Evolutionary conservation across 2,329 filamentous ascomycete species (phyloP).

Genomic region (Cladophialophora exuberans): DNA sequence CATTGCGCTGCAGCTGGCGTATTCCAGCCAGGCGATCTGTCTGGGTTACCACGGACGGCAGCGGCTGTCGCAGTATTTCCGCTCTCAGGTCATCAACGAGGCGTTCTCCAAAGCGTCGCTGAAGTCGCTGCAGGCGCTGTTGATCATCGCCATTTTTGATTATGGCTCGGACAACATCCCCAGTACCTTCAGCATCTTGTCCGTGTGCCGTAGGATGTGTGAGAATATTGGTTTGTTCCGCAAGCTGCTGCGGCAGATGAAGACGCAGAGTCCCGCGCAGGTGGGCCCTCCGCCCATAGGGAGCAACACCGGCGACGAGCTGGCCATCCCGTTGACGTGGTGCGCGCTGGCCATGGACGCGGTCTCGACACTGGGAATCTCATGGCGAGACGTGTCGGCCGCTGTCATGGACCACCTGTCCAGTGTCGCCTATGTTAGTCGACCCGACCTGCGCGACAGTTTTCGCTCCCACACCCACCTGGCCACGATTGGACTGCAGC

Average conservation of each 20-base stretch:
- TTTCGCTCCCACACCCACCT: conserved; percentile 30
- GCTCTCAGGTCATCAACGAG: conserved; percentile 31
- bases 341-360: conserved; percentile 28
- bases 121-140: conserved; percentile 31
- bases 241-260: conserved; percentile 31
- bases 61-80: conserved; percentile 28
- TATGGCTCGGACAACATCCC: conserved; percentile 33
- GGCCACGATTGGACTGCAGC: conserved; percentile 31
- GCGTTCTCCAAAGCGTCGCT: conserved; percentile 31
- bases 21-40: conserved; percentile 33
- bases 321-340: conserved; percentile 31
- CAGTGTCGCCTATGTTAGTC: conserved; percentile 30
- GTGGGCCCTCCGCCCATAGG: conserved; percentile 29
- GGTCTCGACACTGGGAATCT: conserved; percentile 30
- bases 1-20: conserved; percentile 28
- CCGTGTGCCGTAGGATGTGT: conserved; percentile 32
- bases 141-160: conserved; percentile 32
- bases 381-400: conserved; percentile 32
- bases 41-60: conserved; percentile 32
- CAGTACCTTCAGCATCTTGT: conserved; percentile 31
- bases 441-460: conserved; percentile 32
- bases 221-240: conserved; percentile 33
- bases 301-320: conserved; percentile 29
- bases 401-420: conserved; percentile 32
- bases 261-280: conserved; percentile 28